Conservation (phyloP, 805 yeast species). For the Kluyveromyces aestuarii region DNA sequence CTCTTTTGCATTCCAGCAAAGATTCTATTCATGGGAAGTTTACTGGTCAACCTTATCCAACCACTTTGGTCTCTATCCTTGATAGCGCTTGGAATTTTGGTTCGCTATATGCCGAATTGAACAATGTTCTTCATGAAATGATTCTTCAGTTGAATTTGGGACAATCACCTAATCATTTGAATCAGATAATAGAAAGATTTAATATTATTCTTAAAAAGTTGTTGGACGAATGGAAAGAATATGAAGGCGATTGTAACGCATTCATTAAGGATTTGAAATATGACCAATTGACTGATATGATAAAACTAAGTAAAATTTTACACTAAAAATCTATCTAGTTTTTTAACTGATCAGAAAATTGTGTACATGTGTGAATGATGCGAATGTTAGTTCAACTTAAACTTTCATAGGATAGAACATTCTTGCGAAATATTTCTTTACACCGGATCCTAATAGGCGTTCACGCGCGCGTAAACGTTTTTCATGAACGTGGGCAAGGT, state of each 20-base stretch:
- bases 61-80: slow-evolving; percentile 33
- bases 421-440: slow-evolving; percentile 17
- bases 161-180: slow-evolving; percentile 17
- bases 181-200: slow-evolving; percentile 22
- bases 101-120: slow-evolving; percentile 30
- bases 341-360: neutral
- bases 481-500: slow-evolving; percentile 4
- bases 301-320: slow-evolving; percentile 36
- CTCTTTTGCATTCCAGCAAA: neutral
- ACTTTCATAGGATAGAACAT: slow-evolving; percentile 19
- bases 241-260: slow-evolving; percentile 32
- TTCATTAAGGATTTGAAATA: slow-evolving; percentile 45
- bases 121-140: slow-evolving; percentile 28
- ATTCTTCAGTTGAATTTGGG: slow-evolving; percentile 24
- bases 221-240: slow-evolving; percentile 35
- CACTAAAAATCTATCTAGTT: slow-evolving; percentile 7
- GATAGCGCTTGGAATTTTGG: slow-evolving; percentile 33
- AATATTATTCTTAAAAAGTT: slow-evolving; percentile 34
- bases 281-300: slow-evolving; percentile 41
- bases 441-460: slow-evolving; percentile 10
- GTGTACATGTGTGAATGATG: neutral
- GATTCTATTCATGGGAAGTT: slow-evolving; percentile 22
- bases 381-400: slow-evolving; percentile 2
- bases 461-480: slow-evolving; percentile 6
- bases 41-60: slow-evolving; percentile 34